phyloP scores from a whole-genome alignment of 805 yeast genomes.

The Gaillardinia entomophila region DNA sequence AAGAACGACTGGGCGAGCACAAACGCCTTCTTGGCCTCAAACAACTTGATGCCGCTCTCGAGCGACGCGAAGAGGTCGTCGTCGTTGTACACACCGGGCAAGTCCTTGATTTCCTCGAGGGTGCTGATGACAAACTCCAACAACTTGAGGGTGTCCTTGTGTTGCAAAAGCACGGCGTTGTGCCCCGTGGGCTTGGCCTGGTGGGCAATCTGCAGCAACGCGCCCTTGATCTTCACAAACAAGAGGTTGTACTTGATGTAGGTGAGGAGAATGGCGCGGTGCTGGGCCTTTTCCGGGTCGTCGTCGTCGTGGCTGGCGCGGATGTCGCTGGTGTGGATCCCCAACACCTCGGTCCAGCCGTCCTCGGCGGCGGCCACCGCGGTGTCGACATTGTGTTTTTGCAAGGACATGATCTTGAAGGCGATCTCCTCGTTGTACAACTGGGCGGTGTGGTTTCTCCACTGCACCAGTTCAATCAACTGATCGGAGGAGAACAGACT shows the following conservation, averaged over 20 bases:
- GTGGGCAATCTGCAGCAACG: slow-evolving; percentile 42
- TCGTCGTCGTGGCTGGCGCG: slow-evolving; percentile 42
- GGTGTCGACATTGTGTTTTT: slow-evolving; percentile 13
- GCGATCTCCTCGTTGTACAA: slow-evolving; percentile 72
- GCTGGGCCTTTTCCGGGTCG: slow-evolving; percentile 57
- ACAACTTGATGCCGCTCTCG: slow-evolving; percentile 42
- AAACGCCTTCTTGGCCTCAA: slow-evolving; percentile 36
- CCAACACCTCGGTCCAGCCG: slow-evolving; percentile 68
- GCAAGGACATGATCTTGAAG: slow-evolving; percentile 42
- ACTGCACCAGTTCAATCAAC: slow-evolving; percentile 31
- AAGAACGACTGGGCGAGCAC: slow-evolving; percentile 43
- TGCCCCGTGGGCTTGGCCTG: slow-evolving; percentile 12
- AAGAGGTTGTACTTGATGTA: slow-evolving; percentile 66
- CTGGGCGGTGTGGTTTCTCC: slow-evolving; percentile 53
- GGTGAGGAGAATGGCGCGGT: slow-evolving; percentile 68
- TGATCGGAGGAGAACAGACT: slow-evolving; percentile 11
- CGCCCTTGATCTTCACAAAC: slow-evolving; percentile 69
- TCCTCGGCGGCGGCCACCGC: slow-evolving; percentile 29
- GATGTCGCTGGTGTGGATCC: slow-evolving; percentile 51
- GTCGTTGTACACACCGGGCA: slow-evolving; percentile 91
- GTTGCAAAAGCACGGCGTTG: slow-evolving; percentile 18
- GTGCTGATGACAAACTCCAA: slow-evolving; percentile 48
- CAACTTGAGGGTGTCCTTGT: slow-evolving; percentile 43
- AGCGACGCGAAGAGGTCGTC: slow-evolving; percentile 59
- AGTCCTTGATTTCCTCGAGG: slow-evolving; percentile 56